Evolutionary conservation across 2,329 filamentous ascomycete species (phyloP).

Genomic region (Aspergillus tanneri): DNA sequence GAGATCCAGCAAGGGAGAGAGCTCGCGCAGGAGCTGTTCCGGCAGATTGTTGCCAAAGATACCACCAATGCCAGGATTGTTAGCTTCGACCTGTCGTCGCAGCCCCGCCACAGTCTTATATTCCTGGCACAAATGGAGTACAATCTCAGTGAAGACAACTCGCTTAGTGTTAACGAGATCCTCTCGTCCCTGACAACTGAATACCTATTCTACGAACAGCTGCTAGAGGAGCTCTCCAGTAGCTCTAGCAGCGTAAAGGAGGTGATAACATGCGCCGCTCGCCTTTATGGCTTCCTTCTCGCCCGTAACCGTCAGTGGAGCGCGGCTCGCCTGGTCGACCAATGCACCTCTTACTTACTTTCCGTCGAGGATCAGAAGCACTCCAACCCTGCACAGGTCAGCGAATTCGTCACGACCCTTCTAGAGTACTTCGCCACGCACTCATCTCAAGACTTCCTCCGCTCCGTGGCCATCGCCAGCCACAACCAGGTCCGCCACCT

Average conservation of each 20-base stretch:
- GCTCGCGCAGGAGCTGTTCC: slow-evolving; percentile 39
- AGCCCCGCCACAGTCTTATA: slow-evolving; percentile 36
- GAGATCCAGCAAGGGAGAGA: slow-evolving; percentile 35
- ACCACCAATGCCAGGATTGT: slow-evolving; percentile 31
- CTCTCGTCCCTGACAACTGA: slow-evolving; percentile 47
- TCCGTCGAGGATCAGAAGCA: slow-evolving; percentile 30
- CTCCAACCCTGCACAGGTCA: slow-evolving; percentile 24
- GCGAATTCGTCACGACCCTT: slow-evolving; percentile 32
- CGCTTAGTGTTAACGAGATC: slow-evolving; percentile 42
- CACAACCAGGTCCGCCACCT: slow-evolving; percentile 31
- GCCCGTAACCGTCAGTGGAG: slow-evolving; percentile 24
- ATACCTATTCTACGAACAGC: slow-evolving; percentile 41
- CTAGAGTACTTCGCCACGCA: slow-evolving; percentile 36
- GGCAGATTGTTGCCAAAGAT: slow-evolving; percentile 41
- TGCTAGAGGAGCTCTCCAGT: slow-evolving; percentile 37
- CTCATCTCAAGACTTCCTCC: slow-evolving; percentile 35
- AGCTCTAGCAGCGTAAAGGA: slow-evolving; percentile 41
- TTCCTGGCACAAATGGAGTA: slow-evolving; percentile 51
- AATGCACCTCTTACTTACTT: slow-evolving; percentile 35
- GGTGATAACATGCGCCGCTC: slow-evolving; percentile 35
- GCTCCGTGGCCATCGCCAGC: slow-evolving; percentile 39
- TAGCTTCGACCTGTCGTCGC: slow-evolving; percentile 33
- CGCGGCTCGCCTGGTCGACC: slow-evolving; percentile 27
- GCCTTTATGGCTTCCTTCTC: slow-evolving; percentile 35
- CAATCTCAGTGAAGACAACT: slow-evolving; percentile 28